These are phyloP conservation scores for Alternaria hordeiaustralica DNA, from an alignment of 2,329 filamentous ascomycete species.

Conservation along the genomic window DNA sequence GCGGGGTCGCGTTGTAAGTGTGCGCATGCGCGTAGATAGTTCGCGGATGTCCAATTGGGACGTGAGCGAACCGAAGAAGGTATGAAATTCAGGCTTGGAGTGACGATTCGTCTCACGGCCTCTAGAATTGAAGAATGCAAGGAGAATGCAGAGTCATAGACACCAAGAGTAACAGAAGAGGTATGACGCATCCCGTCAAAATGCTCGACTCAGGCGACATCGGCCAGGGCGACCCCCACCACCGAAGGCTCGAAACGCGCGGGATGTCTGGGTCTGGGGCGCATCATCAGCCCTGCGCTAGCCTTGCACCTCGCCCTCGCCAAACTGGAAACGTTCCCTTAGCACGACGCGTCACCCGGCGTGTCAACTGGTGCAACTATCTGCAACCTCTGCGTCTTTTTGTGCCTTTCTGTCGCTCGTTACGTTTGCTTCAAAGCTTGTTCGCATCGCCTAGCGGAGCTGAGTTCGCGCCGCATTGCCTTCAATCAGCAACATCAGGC, in stretches of 20 bases:
- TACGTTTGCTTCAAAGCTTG: background rate
- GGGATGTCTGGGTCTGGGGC: conserved; percentile 8
- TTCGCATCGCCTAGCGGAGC: background rate
- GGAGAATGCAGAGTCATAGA: background rate
- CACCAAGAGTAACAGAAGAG: conserved; percentile 1
- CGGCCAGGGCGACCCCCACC: conserved; percentile 31
- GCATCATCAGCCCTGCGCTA: conserved; percentile 31
- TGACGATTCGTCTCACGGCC: background rate
- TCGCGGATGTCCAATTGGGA: conserved; percentile 4
- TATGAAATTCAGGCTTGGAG: background rate
- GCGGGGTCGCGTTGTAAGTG: conserved; percentile 18
- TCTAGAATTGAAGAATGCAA: background rate
- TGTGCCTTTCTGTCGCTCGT: conserved; percentile 13
- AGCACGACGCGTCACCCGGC: conserved; percentile 24
- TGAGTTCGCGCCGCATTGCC: background rate
- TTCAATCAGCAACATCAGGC: background rate
- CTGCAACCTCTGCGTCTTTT: background rate
- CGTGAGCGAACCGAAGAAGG: background rate
- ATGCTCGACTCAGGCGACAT: conserved; percentile 38
- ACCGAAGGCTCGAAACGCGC: conserved; percentile 12
- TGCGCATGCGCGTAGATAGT: conserved; percentile 9
- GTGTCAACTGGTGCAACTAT: background rate
- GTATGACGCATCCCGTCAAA: conserved; percentile 30
- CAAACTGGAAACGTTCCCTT: background rate
- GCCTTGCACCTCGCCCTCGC: conserved; percentile 6